Conservation (phyloP, 768 basidiomycete species). For the Baorangia bicolor region DNA sequence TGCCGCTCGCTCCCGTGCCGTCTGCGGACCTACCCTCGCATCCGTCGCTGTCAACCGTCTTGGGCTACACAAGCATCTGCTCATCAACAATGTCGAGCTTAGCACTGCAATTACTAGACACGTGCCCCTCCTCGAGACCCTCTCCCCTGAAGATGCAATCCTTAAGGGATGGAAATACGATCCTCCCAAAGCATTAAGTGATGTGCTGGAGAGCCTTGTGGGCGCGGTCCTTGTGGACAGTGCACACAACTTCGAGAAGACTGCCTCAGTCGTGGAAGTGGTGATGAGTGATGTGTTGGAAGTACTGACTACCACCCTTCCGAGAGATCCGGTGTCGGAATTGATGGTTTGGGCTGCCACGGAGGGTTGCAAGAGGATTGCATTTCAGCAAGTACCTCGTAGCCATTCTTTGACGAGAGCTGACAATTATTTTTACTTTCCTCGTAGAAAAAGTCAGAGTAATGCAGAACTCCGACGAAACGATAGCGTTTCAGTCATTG, state of each 20-base stretch:
- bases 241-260: conserved; percentile 69
- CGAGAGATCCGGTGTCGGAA: conserved; percentile 70
- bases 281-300: conserved; percentile 69
- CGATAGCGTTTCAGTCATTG: conserved; percentile 54
- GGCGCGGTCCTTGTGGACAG: conserved; percentile 84
- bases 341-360: conserved; percentile 65
- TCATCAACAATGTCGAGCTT: conserved; percentile 68
- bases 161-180: conserved; percentile 75
- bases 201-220: conserved; percentile 81
- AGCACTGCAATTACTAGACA: conserved; percentile 61
- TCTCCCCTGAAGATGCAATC: conserved; percentile 61
- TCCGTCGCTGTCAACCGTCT: conserved; percentile 65
- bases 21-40: conserved; percentile 75
- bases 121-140: conserved; percentile 55
- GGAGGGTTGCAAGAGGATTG: conserved; percentile 53
- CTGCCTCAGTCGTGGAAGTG: conserved; percentile 55
- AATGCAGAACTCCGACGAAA: conserved; percentile 42
- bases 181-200: conserved; percentile 83
- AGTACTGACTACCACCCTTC: conserved; percentile 55
- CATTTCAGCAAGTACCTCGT: conserved; percentile 42
- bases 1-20: conserved; percentile 63
- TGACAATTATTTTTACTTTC: neutral
- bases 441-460: conserved; percentile 43
- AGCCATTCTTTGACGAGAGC: neutral
- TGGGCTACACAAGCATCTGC: conserved; percentile 63